Percentiles rank a stretch among this genome's conserved stretches.
Evolutionary conservation across 345 rosid genomes (phyloP).

Genomic region (Angophora floribunda): DNA sequence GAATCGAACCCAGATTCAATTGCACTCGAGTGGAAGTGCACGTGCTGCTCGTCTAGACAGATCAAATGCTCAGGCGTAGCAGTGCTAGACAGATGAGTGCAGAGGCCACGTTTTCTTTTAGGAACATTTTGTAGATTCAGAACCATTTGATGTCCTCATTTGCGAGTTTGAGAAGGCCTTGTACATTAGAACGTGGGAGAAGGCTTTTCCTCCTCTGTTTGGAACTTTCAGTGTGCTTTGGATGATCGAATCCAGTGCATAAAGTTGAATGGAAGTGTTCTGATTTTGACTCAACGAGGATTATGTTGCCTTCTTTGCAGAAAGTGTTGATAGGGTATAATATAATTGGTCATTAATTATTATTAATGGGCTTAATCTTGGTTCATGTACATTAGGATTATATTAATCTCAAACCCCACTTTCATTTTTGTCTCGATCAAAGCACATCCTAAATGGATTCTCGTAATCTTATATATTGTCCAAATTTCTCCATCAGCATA

Average conservation of each 20-base stretch:
- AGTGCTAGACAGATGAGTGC: background rate
- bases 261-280: background rate
- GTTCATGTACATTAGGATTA: background rate
- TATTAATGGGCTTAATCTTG: background rate
- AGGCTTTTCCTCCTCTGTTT: too few species aligned
- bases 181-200: background rate
- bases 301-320: background rate
- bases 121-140: background rate
- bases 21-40: background rate
- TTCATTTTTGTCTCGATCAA: background rate
- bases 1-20: background rate
- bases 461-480: background rate
- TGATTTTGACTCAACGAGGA: background rate
- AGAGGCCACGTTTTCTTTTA: background rate
- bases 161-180: background rate
- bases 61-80: background rate
- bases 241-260: background rate
- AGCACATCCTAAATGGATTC: background rate
- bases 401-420: background rate
- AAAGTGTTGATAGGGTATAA: background rate
- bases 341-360: background rate
- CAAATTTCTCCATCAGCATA: background rate
- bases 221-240: background rate
- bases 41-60: background rate
- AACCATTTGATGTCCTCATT: background rate